These are phyloP conservation scores for Chaetomium fimeti DNA, from an alignment of 495 filamentous ascomycete genomes.

Conservation along the genomic window DNA sequence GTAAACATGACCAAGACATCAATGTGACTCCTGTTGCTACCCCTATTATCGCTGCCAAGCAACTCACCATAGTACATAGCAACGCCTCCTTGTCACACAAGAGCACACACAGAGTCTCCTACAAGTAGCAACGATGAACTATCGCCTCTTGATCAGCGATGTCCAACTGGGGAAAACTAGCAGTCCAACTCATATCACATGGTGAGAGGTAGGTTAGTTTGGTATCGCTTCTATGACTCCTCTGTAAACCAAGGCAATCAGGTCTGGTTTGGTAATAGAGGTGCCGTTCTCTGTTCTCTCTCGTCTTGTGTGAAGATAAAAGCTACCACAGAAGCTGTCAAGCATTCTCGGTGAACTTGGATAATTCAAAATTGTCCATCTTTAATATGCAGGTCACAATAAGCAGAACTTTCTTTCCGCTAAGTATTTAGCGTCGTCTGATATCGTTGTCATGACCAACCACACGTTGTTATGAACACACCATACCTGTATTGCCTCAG, in stretches of 20 bases:
- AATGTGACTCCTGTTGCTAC: background rate
- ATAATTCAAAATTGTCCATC: background rate
- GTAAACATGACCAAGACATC: slow-evolving; percentile 7
- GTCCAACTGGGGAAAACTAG: no score
- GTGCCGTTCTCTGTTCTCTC: background rate
- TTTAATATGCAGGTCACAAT: background rate
- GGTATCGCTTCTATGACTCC: no score
- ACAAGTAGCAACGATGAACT: background rate
- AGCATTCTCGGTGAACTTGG: background rate
- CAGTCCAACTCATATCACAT: no score
- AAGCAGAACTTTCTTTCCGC: background rate
- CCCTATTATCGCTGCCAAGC: background rate
- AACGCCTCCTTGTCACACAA: no score
- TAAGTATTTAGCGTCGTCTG: background rate
- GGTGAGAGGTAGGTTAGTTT: no score
- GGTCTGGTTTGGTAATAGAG: no score
- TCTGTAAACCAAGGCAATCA: no score
- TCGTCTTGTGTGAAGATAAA: no score
- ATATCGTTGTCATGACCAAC: background rate
- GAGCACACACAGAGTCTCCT: background rate
- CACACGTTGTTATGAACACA: background rate
- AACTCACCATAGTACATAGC: background rate
- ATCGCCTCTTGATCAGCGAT: no score
- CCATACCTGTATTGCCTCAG: background rate
- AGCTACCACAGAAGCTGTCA: background rate